Evolutionary conservation across 2,329 filamentous ascomycete genomes (phyloP), one percentile per base, ranked within the genome.

Genomic region (Biscogniauxia sp.): DNA sequence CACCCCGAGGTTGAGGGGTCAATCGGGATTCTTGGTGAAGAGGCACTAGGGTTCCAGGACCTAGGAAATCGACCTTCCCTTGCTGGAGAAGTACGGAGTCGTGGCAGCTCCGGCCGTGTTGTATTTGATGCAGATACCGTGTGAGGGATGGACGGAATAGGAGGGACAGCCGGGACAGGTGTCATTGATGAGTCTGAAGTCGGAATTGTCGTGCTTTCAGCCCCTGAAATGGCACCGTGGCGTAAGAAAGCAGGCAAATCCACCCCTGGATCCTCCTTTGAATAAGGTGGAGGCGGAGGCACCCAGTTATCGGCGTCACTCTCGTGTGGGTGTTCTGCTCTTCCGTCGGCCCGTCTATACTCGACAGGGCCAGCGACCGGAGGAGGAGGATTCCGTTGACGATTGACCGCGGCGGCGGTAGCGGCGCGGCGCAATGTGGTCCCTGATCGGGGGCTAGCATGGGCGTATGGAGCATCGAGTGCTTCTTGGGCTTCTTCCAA

Each of bases 291-390:
- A 8, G 92, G 92, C 5, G 92, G 92, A 5, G 91, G 90, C 4
- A 93, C 89, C 92, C 92, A 96, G 68, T 93, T 92, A 69, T 95
- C 92, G 3, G 91, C 91, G 72, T 95, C 91, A 64, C 91, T 94
- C 74, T 95, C 91, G 73, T 95, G 91, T 3, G 91, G 91, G 67
- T 92, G 83, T 69, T 93, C 89, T 51, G 84, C 80, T 51, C 88
- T 82, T 6, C 88, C 87, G 74, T 91, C 88, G 15, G 89, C 88
- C 53, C 88, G 84, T 52, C 87, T 84, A 70, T 89, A 90, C 66
- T 88, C 77, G 53, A 87, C 81, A 49, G 77, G 80, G 1, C 85
- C 78, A 67, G 80, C 77, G 66, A 83, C 77, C 57, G 83, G 76
- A 50, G 85, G 77, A 54, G 82, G 78, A 65, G 86, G 86, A 65